Evolutionary conservation across 2,329 filamentous ascomycete genomes (phyloP).

Genomic region (Colletotrichum paranaense): DNA sequence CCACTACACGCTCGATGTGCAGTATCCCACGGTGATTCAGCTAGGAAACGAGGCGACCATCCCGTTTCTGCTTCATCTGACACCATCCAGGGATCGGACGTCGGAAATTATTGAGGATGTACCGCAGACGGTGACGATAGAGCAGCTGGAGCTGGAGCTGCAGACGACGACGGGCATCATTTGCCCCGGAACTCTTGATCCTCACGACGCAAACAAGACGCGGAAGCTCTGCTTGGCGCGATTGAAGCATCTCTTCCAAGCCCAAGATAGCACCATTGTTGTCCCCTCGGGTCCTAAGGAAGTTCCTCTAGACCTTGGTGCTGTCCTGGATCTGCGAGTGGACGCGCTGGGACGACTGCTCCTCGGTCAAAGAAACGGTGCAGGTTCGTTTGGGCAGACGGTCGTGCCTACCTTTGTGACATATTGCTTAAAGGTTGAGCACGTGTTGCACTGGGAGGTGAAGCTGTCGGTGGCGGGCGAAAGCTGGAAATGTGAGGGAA

Average conservation of each 20-base stretch:
- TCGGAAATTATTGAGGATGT: slow-evolving; percentile 33
- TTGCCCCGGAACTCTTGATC: slow-evolving; percentile 27
- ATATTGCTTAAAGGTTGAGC: slow-evolving; percentile 4
- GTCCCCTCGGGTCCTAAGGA: not conserved
- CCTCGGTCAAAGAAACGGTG: not conserved
- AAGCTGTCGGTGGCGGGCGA: not conserved
- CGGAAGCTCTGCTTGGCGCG: not conserved
- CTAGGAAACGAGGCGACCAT: slow-evolving; percentile 40
- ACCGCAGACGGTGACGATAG: slow-evolving; percentile 34
- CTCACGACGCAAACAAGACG: slow-evolving; percentile 15
- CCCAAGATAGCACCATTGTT: not conserved
- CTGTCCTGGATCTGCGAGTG: not conserved
- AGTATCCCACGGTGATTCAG: slow-evolving; percentile 44
- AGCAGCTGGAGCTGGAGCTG: slow-evolving; percentile 35
- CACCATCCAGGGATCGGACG: slow-evolving; percentile 32
- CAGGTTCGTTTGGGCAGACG: not conserved
- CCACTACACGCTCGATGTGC: slow-evolving; percentile 40
- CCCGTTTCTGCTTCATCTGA: slow-evolving; percentile 37
- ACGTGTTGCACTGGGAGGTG: slow-evolving; percentile 6
- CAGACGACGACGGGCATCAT: slow-evolving; percentile 31
- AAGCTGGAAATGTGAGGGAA: slow-evolving; percentile 3
- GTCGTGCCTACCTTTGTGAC: not conserved
- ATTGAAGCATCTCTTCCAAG: not conserved
- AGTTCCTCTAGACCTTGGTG: slow-evolving; percentile 4
- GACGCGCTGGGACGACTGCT: not conserved